These are phyloP conservation scores for Hypoxylon fragiforme DNA, from an alignment of 495 filamentous ascomycete genomes.

Conservation along the genomic window DNA sequence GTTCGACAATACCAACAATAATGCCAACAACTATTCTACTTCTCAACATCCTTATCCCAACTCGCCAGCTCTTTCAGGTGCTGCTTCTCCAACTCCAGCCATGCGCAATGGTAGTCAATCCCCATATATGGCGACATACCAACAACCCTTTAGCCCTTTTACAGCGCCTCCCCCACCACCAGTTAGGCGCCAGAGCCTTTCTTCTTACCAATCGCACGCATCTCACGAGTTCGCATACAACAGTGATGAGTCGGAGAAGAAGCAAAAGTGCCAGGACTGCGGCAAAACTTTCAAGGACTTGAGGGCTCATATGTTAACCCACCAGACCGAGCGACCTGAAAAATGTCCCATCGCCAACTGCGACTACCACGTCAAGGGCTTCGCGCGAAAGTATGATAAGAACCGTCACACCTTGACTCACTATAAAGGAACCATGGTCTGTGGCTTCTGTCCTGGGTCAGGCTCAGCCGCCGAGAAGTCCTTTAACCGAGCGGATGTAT, in stretches of 20 bases:
- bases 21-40: slow-evolving; percentile 36
- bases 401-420: slow-evolving; percentile 98
- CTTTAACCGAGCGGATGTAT: slow-evolving; percentile 98
- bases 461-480: slow-evolving; percentile 94
- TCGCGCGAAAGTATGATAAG: slow-evolving; percentile 97
- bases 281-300: slow-evolving; percentile 91
- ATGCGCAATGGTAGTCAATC: slow-evolving; percentile 49
- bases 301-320: slow-evolving; percentile 95
- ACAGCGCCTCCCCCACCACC: slow-evolving; percentile 25
- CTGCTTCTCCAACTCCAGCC: slow-evolving; percentile 47
- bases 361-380: slow-evolving; percentile 94
- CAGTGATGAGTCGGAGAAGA: slow-evolving; percentile 43
- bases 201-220: slow-evolving; percentile 44
- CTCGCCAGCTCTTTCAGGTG: slow-evolving; percentile 48
- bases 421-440: slow-evolving; percentile 99
- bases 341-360: slow-evolving; percentile 95
- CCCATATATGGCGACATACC: slow-evolving; percentile 46
- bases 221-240: slow-evolving; percentile 42
- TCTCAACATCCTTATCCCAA: slow-evolving; percentile 48
- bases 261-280: slow-evolving; percentile 75
- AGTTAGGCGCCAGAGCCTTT: slow-evolving; percentile 37
- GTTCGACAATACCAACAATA: slow-evolving; percentile 39
- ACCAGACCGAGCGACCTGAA: slow-evolving; percentile 89
- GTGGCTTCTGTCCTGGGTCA: slow-evolving; percentile 92
- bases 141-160: slow-evolving; percentile 33